Percentiles rank a stretch among this genome's conserved stretches.
Evolutionary conservation across 2,329 filamentous ascomycete genomes (phyloP).

Genomic region (Colletotrichum sp.): DNA sequence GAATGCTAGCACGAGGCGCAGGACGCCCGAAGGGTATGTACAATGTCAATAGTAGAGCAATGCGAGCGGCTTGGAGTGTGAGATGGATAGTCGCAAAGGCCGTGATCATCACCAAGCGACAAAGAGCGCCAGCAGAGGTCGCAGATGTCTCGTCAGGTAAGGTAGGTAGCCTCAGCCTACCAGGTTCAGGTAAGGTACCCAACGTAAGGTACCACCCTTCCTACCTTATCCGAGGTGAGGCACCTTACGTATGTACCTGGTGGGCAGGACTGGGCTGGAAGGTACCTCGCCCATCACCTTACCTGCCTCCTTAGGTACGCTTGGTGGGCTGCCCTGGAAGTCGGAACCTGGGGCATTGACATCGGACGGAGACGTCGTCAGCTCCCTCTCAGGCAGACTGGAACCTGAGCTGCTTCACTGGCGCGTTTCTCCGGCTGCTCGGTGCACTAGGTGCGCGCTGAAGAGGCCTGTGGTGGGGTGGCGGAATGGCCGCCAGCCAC

Average conservation of each 20-base stretch:
- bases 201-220: background rate
- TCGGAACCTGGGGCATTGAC: slow-evolving; percentile 7
- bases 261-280: background rate
- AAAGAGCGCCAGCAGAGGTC: background rate
- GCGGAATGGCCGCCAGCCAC: background rate
- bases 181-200: background rate
- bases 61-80: background rate
- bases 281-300: background rate
- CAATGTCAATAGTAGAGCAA: background rate
- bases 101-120: background rate
- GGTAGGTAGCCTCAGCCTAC: background rate
- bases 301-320: background rate
- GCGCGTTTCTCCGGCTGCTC: slow-evolving; percentile 18
- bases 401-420: slow-evolving; percentile 16
- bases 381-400: slow-evolving; percentile 17
- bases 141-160: background rate
- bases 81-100: background rate
- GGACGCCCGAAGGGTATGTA: slow-evolving; percentile 9
- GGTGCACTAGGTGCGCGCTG: slow-evolving; percentile 17
- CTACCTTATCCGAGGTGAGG: background rate
- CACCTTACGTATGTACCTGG: background rate
- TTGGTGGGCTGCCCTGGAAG: background rate
- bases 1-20: slow-evolving; percentile 16
- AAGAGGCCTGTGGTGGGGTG: slow-evolving; percentile 17
- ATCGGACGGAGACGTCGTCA: slow-evolving; percentile 22